Evolutionary conservation across 2,329 filamentous ascomycete species (phyloP).

Genomic region (Curvularia hawaiiensis): DNA sequence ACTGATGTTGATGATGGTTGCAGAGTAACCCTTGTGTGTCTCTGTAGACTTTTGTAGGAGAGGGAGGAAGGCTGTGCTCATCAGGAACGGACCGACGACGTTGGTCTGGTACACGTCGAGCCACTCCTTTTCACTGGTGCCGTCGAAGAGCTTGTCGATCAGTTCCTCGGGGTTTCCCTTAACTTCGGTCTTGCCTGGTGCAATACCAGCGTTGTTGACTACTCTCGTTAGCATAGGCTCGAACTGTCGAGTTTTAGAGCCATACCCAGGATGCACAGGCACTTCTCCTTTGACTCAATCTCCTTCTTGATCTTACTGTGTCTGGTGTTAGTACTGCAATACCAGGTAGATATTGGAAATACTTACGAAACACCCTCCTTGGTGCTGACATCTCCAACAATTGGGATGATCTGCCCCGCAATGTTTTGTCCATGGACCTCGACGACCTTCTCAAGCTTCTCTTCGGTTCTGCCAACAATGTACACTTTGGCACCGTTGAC

Average conservation of each 20-base stretch:
- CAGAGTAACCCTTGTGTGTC: slow-evolving; percentile 50
- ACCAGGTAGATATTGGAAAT: neutral
- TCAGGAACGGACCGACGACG: slow-evolving; percentile 55
- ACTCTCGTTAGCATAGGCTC: slow-evolving; percentile 34
- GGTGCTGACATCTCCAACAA: slow-evolving; percentile 51
- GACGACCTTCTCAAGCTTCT: slow-evolving; percentile 55
- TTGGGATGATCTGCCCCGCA: slow-evolving; percentile 53
- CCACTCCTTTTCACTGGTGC: slow-evolving; percentile 54
- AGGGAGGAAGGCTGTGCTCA: slow-evolving; percentile 54
- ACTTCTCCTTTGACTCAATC: slow-evolving; percentile 52
- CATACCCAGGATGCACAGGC: slow-evolving; percentile 51
- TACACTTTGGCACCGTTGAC: slow-evolving; percentile 56
- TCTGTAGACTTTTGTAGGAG: slow-evolving; percentile 53
- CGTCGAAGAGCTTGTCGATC: slow-evolving; percentile 52
- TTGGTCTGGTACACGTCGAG: slow-evolving; percentile 53
- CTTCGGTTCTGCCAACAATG: slow-evolving; percentile 53
- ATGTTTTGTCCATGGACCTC: slow-evolving; percentile 52
- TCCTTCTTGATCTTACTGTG: slow-evolving; percentile 49
- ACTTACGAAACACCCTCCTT: slow-evolving; percentile 51
- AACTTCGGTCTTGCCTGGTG: slow-evolving; percentile 44
- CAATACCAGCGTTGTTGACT: slow-evolving; percentile 52
- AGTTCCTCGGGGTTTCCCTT: slow-evolving; percentile 51
- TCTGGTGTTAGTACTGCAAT: slow-evolving; percentile 6
- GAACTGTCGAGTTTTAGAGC: slow-evolving; percentile 48
- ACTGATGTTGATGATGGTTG: slow-evolving; percentile 54